Conservation (phyloP, 129 eudicot species). For the Tanacetum coccineum region DNA sequence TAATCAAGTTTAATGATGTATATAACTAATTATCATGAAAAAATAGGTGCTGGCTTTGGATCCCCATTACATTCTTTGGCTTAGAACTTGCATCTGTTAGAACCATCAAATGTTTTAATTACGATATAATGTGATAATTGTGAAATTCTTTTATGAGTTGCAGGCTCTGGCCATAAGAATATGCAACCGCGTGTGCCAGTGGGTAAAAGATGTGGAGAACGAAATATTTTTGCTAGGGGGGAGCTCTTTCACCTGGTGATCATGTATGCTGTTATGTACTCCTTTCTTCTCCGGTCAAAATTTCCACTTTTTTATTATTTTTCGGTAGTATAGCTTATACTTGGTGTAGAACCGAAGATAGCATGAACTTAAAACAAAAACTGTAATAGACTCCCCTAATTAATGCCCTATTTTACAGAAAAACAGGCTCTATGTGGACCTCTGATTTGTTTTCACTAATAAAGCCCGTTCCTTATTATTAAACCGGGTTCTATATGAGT, state of each 20-base stretch:
- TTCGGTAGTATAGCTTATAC: too few species aligned
- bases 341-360: too few species aligned
- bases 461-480: too few species aligned
- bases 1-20: neutral
- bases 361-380: too few species aligned
- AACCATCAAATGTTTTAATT: too few species aligned
- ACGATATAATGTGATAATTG: conserved; percentile 4
- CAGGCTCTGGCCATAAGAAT: conserved; percentile 74
- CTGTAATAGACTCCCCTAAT: too few species aligned
- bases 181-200: conserved; percentile 81
- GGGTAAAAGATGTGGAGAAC: conserved; percentile 86
- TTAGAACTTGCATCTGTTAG: neutral
- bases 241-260: conserved; percentile 81
- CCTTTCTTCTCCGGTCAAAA: too few species aligned
- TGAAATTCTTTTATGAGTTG: conserved; percentile 4
- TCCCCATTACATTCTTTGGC: neutral
- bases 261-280: conserved; percentile 13
- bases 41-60: neutral
- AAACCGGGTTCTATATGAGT: too few species aligned
- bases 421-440: too few species aligned
- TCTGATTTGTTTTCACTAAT: too few species aligned
- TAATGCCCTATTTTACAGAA: too few species aligned
- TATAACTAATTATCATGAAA: neutral
- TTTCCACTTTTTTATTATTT: too few species aligned
- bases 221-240: conserved; percentile 77